These are phyloP conservation scores for Excoecaria cochinchinensis DNA, from an alignment of 345 rosid species.

Conservation along the genomic window DNA sequence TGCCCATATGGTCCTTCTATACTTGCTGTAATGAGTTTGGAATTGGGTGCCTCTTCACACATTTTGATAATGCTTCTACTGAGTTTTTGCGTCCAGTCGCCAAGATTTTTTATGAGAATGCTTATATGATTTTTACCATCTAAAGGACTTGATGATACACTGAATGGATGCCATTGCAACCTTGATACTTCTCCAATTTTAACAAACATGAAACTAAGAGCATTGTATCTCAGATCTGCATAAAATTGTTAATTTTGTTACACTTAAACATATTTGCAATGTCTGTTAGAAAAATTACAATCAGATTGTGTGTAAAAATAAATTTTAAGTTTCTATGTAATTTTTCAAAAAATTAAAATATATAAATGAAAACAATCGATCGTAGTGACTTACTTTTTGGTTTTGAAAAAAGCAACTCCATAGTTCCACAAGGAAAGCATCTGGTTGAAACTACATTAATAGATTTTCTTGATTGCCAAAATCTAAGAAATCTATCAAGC, in stretches of 20 bases:
- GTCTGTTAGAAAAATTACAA: too few species aligned
- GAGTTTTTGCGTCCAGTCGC: conserved; percentile 69
- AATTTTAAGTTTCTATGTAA: too few species aligned
- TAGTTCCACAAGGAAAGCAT: conserved; percentile 72
- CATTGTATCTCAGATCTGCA: conserved; percentile 68
- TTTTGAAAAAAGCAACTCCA: conserved; percentile 63
- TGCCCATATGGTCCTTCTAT: conserved; percentile 94
- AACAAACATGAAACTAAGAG: conserved; percentile 80
- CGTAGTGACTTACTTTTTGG: conserved; percentile 48
- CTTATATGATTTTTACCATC: conserved; percentile 64
- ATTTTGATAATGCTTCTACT: conserved; percentile 39
- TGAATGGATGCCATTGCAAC: conserved; percentile 98
- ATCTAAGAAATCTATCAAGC: conserved; percentile 81
- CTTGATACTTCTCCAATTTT: conserved; percentile 75
- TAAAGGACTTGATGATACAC: conserved; percentile 87
- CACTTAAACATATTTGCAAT: too few species aligned
- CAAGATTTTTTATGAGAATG: conserved; percentile 70
- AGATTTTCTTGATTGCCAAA: conserved; percentile 69
- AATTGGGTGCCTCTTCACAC: conserved; percentile 25
- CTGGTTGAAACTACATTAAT: conserved; percentile 66
- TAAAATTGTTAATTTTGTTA: too few species aligned
- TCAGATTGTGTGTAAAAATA: too few species aligned
- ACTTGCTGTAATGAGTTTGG: conserved; percentile 49
- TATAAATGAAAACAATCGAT: too few species aligned
- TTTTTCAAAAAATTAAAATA: too few species aligned